phyloP scores from a whole-genome alignment of 306 rosid genomes.

The Castanea crenata region DNA sequence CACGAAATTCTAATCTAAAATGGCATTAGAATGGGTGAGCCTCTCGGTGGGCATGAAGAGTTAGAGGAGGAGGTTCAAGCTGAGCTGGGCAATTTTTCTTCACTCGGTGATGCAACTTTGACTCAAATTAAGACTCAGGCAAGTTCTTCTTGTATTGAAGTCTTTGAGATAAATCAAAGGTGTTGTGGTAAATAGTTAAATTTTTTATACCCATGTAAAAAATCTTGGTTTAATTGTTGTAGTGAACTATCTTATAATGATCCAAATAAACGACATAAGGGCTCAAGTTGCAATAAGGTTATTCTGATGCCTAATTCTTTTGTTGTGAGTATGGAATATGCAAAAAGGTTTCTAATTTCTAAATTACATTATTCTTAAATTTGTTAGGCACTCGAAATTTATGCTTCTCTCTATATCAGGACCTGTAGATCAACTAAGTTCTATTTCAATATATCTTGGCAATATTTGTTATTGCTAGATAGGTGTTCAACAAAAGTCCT shows the following conservation, averaged over 20 bases:
- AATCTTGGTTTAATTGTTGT: constrained; percentile 23
- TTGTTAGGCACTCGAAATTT: no score
- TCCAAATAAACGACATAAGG: constrained; percentile 13
- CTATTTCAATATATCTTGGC: no score
- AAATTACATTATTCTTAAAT: no score
- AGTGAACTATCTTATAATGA: constrained; percentile 26
- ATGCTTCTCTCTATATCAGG: no score
- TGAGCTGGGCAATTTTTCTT: constrained; percentile 24
- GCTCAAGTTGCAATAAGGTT: not conserved
- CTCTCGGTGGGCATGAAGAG: constrained; percentile 35
- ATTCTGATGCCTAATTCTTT: no score
- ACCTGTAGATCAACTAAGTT: no score
- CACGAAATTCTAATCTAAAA: no score
- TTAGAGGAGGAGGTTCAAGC: constrained; percentile 39
- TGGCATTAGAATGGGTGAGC: not conserved
- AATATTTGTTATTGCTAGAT: no score
- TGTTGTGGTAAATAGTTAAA: constrained; percentile 53
- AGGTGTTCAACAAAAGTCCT: no score
- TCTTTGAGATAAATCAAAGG: constrained; percentile 32
- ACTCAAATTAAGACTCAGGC: constrained; percentile 17
- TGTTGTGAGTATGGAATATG: no score
- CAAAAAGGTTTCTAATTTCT: no score
- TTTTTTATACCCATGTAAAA: constrained; percentile 73
- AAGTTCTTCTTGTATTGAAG: constrained; percentile 14
- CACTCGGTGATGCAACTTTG: not conserved